Evolutionary conservation across 257 asterid species (phyloP).

Genomic region (Linderniella brevidens): DNA sequence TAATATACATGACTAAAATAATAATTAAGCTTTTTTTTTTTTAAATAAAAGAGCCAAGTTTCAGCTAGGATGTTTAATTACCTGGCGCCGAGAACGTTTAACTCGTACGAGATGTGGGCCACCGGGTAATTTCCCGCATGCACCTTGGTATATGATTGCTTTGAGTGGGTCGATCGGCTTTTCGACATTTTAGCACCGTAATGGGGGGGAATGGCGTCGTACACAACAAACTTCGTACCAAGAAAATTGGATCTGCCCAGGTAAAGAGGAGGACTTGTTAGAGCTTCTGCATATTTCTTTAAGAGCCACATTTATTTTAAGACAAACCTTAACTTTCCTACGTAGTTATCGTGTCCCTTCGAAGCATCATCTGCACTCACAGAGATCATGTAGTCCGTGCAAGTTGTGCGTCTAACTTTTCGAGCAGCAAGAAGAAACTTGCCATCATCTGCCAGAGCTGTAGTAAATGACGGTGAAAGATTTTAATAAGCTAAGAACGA

Average conservation of each 20-base stretch:
- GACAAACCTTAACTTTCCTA: conserved; percentile 74
- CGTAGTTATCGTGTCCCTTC: conserved; percentile 38
- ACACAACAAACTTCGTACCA: conserved; percentile 69
- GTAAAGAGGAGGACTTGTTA: no score
- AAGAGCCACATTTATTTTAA: conserved; percentile 1
- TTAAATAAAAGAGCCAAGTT: no score
- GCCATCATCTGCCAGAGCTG: conserved; percentile 87
- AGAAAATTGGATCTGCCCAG: conserved; percentile 64
- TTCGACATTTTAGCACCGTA: conserved; percentile 43
- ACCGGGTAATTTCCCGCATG: conserved; percentile 55
- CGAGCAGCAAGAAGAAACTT: conserved; percentile 93
- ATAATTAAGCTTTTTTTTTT: no score
- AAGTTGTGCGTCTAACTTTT: conserved; percentile 60
- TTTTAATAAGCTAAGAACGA: conserved; percentile 8
- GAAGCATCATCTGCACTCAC: conserved; percentile 45
- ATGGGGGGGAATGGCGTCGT: conserved; percentile 51
- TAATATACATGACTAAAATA: no score
- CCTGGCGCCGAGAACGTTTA: conserved; percentile 81
- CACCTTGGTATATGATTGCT: conserved; percentile 35
- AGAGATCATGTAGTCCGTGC: conserved; percentile 70
- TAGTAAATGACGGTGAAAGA: conserved; percentile 10
- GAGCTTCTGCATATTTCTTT: no score
- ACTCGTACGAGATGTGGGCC: conserved; percentile 67
- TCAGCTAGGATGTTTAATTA: no score
- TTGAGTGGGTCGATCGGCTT: conserved; percentile 40